A percentile compares a stretch with the other conserved stretches of the same genome.
Conservation (phyloP, 2,329 filamentous ascomycete genomes). For the Parasarocladium wereldwijsianum region DNA sequence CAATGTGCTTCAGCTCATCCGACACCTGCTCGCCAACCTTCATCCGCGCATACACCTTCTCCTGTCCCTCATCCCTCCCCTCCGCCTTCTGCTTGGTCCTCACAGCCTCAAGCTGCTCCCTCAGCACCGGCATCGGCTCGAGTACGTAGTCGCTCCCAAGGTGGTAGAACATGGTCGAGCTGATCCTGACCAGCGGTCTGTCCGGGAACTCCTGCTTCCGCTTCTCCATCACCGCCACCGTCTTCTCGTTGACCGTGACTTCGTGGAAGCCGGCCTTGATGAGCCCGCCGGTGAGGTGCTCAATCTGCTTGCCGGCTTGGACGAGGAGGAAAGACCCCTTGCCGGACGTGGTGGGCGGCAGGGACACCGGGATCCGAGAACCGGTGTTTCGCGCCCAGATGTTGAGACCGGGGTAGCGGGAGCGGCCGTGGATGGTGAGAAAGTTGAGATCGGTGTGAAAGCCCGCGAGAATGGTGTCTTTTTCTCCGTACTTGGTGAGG, state of each 20-base stretch:
- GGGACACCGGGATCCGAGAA: slow-evolving; percentile 40
- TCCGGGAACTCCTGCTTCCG: slow-evolving; percentile 27
- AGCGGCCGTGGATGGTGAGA: slow-evolving; percentile 49
- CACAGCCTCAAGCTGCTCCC: slow-evolving; percentile 26
- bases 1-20: slow-evolving; percentile 9
- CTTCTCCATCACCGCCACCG: slow-evolving; percentile 28
- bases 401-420: slow-evolving; percentile 45
- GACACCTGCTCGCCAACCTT: slow-evolving; percentile 44
- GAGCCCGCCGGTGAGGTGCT: slow-evolving; percentile 45
- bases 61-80: slow-evolving; percentile 38
- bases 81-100: slow-evolving; percentile 30
- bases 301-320: slow-evolving; percentile 48
- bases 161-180: slow-evolving; percentile 48
- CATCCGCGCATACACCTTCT: slow-evolving; percentile 31
- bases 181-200: slow-evolving; percentile 40
- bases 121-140: slow-evolving; percentile 32
- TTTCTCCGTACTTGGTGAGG: slow-evolving; percentile 33
- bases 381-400: slow-evolving; percentile 51
- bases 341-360: too few relatives aligned
- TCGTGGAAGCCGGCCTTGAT: slow-evolving; percentile 49
- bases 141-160: slow-evolving; percentile 41
- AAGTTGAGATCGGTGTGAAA: slow-evolving; percentile 54
- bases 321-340: slow-evolving; percentile 45
- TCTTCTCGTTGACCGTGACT: slow-evolving; percentile 41
- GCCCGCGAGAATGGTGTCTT: slow-evolving; percentile 45